These are phyloP conservation scores for Chytriomyces sp. DNA, from an alignment of 192 early-diverging fungal genomes.

Conservation along the genomic window DNA sequence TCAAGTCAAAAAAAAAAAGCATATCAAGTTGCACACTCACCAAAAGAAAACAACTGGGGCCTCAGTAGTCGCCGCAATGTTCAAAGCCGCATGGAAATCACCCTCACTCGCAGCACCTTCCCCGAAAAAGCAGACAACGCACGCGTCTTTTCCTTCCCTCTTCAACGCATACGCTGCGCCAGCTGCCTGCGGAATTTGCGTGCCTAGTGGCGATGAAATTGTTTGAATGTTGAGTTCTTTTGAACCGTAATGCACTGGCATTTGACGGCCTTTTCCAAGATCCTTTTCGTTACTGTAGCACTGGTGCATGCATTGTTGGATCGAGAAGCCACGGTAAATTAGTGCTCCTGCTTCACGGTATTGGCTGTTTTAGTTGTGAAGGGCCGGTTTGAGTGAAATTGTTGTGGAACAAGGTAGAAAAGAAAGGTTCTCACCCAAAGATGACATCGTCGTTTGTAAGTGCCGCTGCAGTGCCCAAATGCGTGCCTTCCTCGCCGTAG, in stretches of 20 bases:
- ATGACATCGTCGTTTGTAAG: slow-evolving; percentile 84
- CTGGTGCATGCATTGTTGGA: slow-evolving; percentile 97
- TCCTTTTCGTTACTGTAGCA: slow-evolving; percentile 91
- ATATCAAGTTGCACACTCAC: slow-evolving; percentile 42
- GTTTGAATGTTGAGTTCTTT: slow-evolving; percentile 89
- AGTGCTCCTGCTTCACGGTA: slow-evolving; percentile 96
- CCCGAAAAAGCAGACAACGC: slow-evolving; percentile 94
- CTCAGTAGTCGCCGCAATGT: slow-evolving; percentile 95
- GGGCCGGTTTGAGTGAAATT: not conserved
- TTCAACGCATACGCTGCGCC: slow-evolving; percentile 96
- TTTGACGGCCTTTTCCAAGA: slow-evolving; percentile 94
- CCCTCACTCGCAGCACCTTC: slow-evolving; percentile 97
- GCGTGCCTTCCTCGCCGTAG: slow-evolving; percentile 96
- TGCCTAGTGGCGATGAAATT: slow-evolving; percentile 94
- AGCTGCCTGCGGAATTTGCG: slow-evolving; percentile 97
- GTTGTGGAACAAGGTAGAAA: not conserved
- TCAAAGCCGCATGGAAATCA: slow-evolving; percentile 96
- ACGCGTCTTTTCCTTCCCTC: slow-evolving; percentile 74
- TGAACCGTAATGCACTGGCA: slow-evolving; percentile 97
- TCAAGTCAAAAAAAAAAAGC: slow-evolving; percentile 4
- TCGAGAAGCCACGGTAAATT: slow-evolving; percentile 91
- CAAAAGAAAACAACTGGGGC: slow-evolving; percentile 95
- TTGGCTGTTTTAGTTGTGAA: slow-evolving; percentile 48
- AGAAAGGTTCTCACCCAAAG: slow-evolving; percentile 69
- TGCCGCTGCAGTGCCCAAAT: slow-evolving; percentile 89